Base-by-base conservation (phyloP, 495 filamentous ascomycete genomes). In the Cryomyces antarcticus region DNA sequence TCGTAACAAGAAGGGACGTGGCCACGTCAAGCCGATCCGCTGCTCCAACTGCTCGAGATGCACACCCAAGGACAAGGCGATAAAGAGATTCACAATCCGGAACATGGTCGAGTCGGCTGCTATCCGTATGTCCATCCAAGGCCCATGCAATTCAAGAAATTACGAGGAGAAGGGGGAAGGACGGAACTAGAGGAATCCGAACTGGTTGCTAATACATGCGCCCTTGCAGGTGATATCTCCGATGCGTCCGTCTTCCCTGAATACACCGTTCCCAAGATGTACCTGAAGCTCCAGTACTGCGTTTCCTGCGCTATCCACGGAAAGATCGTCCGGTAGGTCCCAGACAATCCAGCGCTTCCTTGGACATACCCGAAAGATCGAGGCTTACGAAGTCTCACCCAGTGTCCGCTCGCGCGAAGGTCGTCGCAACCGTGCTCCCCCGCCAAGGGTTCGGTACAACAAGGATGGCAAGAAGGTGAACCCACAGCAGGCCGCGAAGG, bases 41-140 rank as follows among this genome's bases (percentile, higher is more conserved):
- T 99, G 89, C 82, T 93, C 83, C 71, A 99, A 99, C 82, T 99
- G 89, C 80, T 92, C 86, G 62, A 78, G 89, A 74, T 99, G 89
- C 80, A 89, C 82, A 35, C 89, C 89, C 61, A 99, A 99, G 78
- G 89, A 99, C 63, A 99, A 99, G 79, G 92, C 89, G 56, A 96
- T 99, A 74, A 99, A 99, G 86, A 76, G 89, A 68, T 99, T 99
- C 75, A 99, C 89, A 65, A 96, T 99, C 77, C 79, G 89, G 65
- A 97, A 97, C 78, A 97, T 97, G 92, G 89, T 99, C 52, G 89
- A 99, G 71, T 93, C 85, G 49, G 89, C 89, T 53, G 89, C 89
- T 62, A 95, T 99, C 66, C 89, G 92, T 97, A 86, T 65, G 87
- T 86, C 57, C 9, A 41, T 43, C 42, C 3, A 31, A 28, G 7